Conservation (phyloP, 2,329 filamentous ascomycete genomes). For the Microdochium nivale region DNA sequence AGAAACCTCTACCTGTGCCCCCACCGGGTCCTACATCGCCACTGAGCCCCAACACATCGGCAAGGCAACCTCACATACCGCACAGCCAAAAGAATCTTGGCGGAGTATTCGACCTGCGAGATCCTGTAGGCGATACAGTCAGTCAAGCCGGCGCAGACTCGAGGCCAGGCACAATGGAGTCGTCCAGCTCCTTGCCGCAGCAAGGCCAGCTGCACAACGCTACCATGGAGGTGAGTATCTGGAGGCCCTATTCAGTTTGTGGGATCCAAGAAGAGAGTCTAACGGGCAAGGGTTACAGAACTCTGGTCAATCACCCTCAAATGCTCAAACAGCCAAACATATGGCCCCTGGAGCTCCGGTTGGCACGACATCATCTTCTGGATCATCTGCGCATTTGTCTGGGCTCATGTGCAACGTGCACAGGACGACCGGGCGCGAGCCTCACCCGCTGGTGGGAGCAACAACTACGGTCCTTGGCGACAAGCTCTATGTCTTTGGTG, state of each 20-base stretch:
- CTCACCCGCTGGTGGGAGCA: conserved; percentile 84
- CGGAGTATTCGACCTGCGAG: conserved; percentile 21
- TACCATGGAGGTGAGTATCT: conserved; percentile 26
- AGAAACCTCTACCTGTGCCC: conserved; percentile 47
- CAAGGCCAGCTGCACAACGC: conserved; percentile 27
- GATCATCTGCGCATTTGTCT: conserved; percentile 50
- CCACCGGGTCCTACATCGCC: conserved; percentile 29
- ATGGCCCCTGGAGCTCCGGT: conserved; percentile 29
- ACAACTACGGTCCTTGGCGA: conserved; percentile 93
- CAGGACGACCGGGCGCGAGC: conserved; percentile 83
- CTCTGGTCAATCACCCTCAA: background rate
- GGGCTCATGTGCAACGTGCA: conserved; percentile 65
- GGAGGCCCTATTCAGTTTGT: background rate
- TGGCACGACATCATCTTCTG: conserved; percentile 33
- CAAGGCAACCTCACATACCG: background rate
- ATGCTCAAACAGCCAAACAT: conserved; percentile 33
- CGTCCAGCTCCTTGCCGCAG: conserved; percentile 15
- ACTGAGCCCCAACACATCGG: conserved; percentile 21
- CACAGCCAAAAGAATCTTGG: conserved; percentile 10
- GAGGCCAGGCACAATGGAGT: conserved; percentile 41
- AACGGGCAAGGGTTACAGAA: background rate
- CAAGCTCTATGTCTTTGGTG: conserved; percentile 94
- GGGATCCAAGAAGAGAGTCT: background rate
- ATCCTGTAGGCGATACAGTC: background rate
- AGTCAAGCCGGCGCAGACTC: conserved; percentile 18